A percentile compares a stretch with the other conserved stretches of the same genome.
These are phyloP conservation scores for Ogataea pilisensis DNA, from an alignment of 805 yeast genomes.

Conservation along the genomic window DNA sequence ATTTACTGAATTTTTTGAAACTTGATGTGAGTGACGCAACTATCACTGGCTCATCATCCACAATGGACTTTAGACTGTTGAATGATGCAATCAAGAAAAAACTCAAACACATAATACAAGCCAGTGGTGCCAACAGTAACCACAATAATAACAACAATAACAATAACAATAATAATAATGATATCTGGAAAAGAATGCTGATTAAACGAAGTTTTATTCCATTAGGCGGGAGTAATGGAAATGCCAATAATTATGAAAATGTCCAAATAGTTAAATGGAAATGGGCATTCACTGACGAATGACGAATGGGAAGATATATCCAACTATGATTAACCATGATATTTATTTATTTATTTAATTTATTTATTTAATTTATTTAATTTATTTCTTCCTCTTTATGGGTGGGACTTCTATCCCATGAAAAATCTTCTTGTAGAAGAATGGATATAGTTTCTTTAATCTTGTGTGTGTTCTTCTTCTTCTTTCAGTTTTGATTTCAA, in stretches of 20 bases:
- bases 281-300: not conserved
- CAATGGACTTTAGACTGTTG: not conserved
- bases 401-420: too few species aligned
- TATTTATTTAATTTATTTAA: too few species aligned
- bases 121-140: too few species aligned
- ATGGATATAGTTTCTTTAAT: too few species aligned
- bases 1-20: not conserved
- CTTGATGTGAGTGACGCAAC: too few species aligned
- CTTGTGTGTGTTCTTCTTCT: too few species aligned
- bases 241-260: not conserved
- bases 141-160: too few species aligned
- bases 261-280: not conserved
- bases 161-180: not conserved
- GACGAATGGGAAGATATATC: not conserved
- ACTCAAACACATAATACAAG: too few species aligned
- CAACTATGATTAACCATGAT: not conserved
- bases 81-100: not conserved
- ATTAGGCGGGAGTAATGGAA: not conserved
- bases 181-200: not conserved
- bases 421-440: too few species aligned
- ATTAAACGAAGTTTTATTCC: not conserved
- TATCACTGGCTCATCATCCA: not conserved
- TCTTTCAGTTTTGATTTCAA: too few species aligned
- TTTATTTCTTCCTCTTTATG: too few species aligned
- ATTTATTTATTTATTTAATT: too few species aligned